These are phyloP conservation scores for Teratosphaeriaceae sp. DNA, from an alignment of 2,329 filamentous ascomycete species.

Conservation along the genomic window DNA sequence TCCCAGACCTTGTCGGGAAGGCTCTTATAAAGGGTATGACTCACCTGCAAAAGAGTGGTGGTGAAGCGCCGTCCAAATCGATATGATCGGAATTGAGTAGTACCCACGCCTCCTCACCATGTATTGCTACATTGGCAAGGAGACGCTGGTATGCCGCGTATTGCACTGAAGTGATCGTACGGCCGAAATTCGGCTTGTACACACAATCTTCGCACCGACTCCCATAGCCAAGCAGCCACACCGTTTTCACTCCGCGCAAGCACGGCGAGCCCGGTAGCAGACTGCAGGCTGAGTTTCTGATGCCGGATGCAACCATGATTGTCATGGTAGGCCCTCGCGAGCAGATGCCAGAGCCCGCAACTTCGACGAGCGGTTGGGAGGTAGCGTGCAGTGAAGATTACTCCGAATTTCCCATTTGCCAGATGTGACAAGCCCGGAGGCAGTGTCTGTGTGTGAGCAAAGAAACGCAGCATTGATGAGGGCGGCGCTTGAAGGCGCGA, in stretches of 20 bases:
- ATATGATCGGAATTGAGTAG: constrained; percentile 90
- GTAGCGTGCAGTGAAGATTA: constrained; percentile 63
- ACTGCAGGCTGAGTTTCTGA: constrained; percentile 67
- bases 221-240: constrained; percentile 57
- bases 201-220: constrained; percentile 93
- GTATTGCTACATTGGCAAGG: constrained; percentile 25
- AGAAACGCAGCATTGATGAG: constrained; percentile 92
- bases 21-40: too few species aligned
- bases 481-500: constrained; percentile 62
- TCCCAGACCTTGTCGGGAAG: constrained; percentile 6
- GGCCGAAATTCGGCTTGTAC: constrained; percentile 33
- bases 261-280: constrained; percentile 10
- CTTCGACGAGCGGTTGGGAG: constrained; percentile 11
- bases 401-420: constrained; percentile 99
- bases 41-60: constrained; percentile 35
- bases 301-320: constrained; percentile 77
- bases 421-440: constrained; percentile 20
- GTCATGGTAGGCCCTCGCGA: constrained; percentile 82
- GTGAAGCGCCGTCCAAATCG: constrained; percentile 71
- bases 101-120: constrained; percentile 43
- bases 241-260: neutral
- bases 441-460: constrained; percentile 69
- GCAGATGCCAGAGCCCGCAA: constrained; percentile 50
- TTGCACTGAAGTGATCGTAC: constrained; percentile 77
- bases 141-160: constrained; percentile 67